These are phyloP conservation scores for Leccinum fibrillosum DNA, from an alignment of 768 basidiomycete genomes.

Conservation along the genomic window DNA sequence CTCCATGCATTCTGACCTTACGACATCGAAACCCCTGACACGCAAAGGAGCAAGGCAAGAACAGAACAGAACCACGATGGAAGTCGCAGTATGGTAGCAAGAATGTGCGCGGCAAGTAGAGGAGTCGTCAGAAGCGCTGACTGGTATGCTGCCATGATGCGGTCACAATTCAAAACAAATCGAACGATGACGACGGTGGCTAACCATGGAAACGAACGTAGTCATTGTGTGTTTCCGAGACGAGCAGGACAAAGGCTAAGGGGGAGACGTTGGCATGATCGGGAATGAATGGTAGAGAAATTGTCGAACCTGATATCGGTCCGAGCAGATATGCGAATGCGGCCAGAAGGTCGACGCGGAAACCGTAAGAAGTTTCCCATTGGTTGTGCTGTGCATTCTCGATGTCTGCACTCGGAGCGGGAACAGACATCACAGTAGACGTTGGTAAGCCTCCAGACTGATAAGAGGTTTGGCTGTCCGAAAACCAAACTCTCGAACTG, in stretches of 20 bases:
- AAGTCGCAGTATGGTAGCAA: constrained; percentile 51
- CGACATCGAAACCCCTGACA: constrained; percentile 50
- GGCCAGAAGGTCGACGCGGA: constrained; percentile 65
- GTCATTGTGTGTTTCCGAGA: constrained; percentile 76
- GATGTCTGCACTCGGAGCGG: constrained; percentile 34
- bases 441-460: constrained; percentile 68
- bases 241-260: constrained; percentile 58
- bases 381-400: constrained; percentile 47
- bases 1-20: constrained; percentile 32
- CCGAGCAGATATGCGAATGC: constrained; percentile 66
- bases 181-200: constrained; percentile 17
- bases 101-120: constrained; percentile 51
- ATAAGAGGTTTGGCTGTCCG: constrained; percentile 49
- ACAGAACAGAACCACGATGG: constrained; percentile 50
- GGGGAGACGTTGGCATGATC: background rate
- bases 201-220: constrained; percentile 76
- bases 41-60: constrained; percentile 44
- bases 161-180: constrained; percentile 6
- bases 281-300: background rate
- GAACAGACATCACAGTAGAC: constrained; percentile 42
- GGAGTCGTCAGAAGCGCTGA: constrained; percentile 70
- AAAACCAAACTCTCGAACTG: constrained; percentile 51
- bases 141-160: constrained; percentile 59
- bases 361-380: constrained; percentile 69
- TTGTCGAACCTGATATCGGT: constrained; percentile 62